These are phyloP conservation scores for Jaapia argillacea DNA, from an alignment of 768 basidiomycete genomes.

Conservation along the genomic window DNA sequence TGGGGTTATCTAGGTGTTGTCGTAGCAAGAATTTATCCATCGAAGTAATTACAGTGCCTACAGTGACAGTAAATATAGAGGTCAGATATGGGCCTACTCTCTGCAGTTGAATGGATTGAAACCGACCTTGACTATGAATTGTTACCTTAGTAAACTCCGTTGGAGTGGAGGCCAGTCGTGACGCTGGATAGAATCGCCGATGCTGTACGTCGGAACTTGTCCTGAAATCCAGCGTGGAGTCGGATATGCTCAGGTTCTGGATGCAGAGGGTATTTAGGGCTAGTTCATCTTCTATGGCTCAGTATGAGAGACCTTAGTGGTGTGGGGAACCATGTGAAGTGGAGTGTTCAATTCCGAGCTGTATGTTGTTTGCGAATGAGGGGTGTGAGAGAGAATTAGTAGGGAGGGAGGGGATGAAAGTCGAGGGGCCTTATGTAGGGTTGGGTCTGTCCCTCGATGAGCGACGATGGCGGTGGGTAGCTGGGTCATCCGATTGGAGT, in stretches of 20 bases:
- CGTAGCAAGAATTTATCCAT: constrained; percentile 16
- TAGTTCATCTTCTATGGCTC: too few species aligned
- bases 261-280: too few species aligned
- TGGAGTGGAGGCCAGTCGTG: constrained; percentile 18
- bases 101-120: too few species aligned
- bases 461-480: constrained; percentile 27
- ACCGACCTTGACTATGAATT: constrained; percentile 34
- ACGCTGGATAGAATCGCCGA: constrained; percentile 22
- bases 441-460: constrained; percentile 29
- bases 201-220: constrained; percentile 29
- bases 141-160: constrained; percentile 26
- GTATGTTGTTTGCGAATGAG: constrained; percentile 25
- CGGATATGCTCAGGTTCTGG: constrained; percentile 23
- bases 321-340: constrained; percentile 22
- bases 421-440: constrained; percentile 16
- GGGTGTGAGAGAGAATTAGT: constrained; percentile 11
- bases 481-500: constrained; percentile 26
- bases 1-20: constrained; percentile 9
- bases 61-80: too few species aligned
- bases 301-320: constrained; percentile 15
- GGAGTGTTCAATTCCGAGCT: constrained; percentile 19
- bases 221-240: constrained; percentile 30
- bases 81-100: too few species aligned
- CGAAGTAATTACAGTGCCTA: constrained; percentile 15
- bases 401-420: neutral